Evolutionary conservation across 1,139 yeast genomes (phyloP).

Genomic region (Taiozyma sp.): DNA sequence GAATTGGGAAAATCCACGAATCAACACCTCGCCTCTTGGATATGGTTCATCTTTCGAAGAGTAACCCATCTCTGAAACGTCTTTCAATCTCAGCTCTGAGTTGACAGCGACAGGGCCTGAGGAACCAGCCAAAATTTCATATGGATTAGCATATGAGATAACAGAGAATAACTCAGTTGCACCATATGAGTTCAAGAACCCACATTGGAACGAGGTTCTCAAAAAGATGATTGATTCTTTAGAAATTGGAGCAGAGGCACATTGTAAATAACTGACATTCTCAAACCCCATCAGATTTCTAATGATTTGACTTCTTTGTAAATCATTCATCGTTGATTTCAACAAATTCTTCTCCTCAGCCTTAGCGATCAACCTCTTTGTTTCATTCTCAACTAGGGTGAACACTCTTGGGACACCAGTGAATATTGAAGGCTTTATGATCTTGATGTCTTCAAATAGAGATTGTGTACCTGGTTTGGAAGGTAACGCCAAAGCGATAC

Average conservation of each 20-base stretch:
- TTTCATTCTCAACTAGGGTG: slow-evolving; percentile 41
- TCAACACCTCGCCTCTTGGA: slow-evolving; percentile 34
- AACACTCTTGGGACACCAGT: slow-evolving; percentile 47
- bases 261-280: slow-evolving; percentile 28
- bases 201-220: slow-evolving; percentile 39
- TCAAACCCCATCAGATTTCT: slow-evolving; percentile 48
- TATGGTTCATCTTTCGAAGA: slow-evolving; percentile 35
- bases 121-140: slow-evolving; percentile 36
- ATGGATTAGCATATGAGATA: slow-evolving; percentile 29
- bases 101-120: slow-evolving; percentile 42
- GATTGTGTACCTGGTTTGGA: slow-evolving; percentile 24
- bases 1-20: slow-evolving; percentile 45
- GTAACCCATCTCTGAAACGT: slow-evolving; percentile 47
- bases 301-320: slow-evolving; percentile 19
- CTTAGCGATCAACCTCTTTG: slow-evolving; percentile 21
- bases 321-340: background rate
- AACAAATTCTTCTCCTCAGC: slow-evolving; percentile 24
- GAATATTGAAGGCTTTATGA: slow-evolving; percentile 38
- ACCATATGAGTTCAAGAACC: slow-evolving; percentile 47
- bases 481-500: slow-evolving; percentile 28
- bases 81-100: slow-evolving; percentile 39
- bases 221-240: slow-evolving; percentile 39
- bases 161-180: slow-evolving; percentile 48
- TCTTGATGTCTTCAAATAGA: slow-evolving; percentile 37
- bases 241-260: slow-evolving; percentile 52